Evolutionary conservation across 2,329 filamentous ascomycete species (phyloP).

Genomic region (Ramularia collo-cygni): DNA sequence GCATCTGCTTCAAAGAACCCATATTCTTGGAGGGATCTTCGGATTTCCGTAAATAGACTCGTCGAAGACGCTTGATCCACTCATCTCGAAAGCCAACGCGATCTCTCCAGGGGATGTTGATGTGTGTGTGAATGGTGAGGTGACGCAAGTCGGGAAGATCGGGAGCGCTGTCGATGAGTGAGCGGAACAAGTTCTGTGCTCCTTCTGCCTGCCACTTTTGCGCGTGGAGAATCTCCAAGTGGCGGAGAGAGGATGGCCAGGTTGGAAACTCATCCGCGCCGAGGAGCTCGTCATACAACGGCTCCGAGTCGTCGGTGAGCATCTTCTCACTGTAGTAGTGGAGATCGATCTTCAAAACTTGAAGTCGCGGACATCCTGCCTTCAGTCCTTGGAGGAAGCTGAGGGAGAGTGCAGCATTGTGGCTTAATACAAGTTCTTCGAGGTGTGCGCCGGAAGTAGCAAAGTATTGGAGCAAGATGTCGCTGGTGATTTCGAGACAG

Average conservation of each 20-base stretch:
- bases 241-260: conserved; percentile 68
- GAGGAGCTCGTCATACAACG: conserved; percentile 65
- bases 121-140: conserved; percentile 67
- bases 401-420: conserved; percentile 73
- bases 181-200: conserved; percentile 71
- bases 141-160: conserved; percentile 60
- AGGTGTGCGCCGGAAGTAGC: conserved; percentile 60
- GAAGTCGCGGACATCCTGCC: conserved; percentile 61
- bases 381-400: conserved; percentile 64
- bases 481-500: conserved; percentile 66
- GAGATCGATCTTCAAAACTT: conserved; percentile 68
- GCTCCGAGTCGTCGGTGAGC: conserved; percentile 64
- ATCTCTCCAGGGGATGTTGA: conserved; percentile 73
- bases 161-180: conserved; percentile 65
- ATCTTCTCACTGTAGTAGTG: conserved; percentile 67
- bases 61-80: conserved; percentile 66
- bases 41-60: conserved; percentile 54
- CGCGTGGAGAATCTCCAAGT: conserved; percentile 69
- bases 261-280: conserved; percentile 57
- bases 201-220: conserved; percentile 63
- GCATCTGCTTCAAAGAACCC: conserved; percentile 37
- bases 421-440: conserved; percentile 60
- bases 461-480: conserved; percentile 60
- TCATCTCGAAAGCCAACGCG: conserved; percentile 70
- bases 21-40: conserved; percentile 39